Percentiles rank a stretch among this genome's conserved stretches.
These are phyloP conservation scores for Talaromyces funiculosus DNA, from an alignment of 2,329 filamentous ascomycete species.

Conservation along the genomic window DNA sequence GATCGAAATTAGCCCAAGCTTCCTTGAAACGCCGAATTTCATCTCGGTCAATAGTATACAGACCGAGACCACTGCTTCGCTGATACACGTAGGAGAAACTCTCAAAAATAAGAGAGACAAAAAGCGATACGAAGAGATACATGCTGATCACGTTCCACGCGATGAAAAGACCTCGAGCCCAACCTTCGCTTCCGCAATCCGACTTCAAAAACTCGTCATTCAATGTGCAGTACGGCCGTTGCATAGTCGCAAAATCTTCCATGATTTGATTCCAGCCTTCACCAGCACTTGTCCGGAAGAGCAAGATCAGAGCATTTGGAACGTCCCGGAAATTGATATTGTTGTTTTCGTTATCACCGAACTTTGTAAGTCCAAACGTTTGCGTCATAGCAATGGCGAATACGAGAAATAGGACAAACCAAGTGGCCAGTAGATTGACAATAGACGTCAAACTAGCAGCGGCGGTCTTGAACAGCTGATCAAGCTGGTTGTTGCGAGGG, in stretches of 20 bases:
- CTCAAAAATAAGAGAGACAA: constrained; percentile 97
- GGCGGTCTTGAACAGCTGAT: constrained; percentile 97
- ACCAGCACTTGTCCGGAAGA: constrained; percentile 88
- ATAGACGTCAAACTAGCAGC: constrained; percentile 89
- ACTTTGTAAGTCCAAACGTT: constrained; percentile 88
- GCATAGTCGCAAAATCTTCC: constrained; percentile 84
- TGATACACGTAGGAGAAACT: constrained; percentile 99
- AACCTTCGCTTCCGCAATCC: constrained; percentile 85
- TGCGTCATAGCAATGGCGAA: constrained; percentile 96
- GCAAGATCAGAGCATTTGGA: constrained; percentile 83
- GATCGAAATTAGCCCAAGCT: constrained; percentile 94
- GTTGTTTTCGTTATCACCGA: constrained; percentile 63
- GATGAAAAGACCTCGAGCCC: constrained; percentile 86
- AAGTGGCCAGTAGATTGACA: constrained; percentile 85
- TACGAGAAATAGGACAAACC: constrained; percentile 94
- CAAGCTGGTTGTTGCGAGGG: constrained; percentile 90
- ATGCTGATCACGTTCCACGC: constrained; percentile 99
- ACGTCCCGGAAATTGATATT: constrained; percentile 93
- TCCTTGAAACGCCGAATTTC: constrained; percentile 97
- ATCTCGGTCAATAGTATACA: constrained; percentile 82
- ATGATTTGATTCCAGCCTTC: constrained; percentile 97
- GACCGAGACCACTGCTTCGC: constrained; percentile 82
- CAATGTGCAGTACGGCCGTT: constrained; percentile 73
- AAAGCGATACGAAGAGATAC: constrained; percentile 98
- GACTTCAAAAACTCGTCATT: constrained; percentile 69